Percentiles rank a stretch among this genome's conserved stretches.
Evolutionary conservation across 2,329 filamentous ascomycete species (phyloP).

Genomic region (Fusarium anguioides): DNA sequence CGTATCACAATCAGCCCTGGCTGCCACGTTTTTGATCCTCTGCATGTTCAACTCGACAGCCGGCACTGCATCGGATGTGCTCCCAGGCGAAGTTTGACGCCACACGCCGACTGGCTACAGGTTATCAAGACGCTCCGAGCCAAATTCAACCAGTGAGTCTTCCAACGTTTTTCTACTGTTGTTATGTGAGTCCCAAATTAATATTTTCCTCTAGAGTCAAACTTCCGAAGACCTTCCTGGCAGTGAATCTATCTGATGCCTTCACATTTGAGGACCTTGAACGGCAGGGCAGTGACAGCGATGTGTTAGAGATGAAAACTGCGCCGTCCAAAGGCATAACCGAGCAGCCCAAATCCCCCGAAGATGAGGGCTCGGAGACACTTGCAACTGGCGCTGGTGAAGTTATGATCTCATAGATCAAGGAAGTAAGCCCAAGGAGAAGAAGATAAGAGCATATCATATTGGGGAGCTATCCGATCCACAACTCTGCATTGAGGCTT

Average conservation of each 20-base stretch:
- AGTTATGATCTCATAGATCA: conserved; percentile 39
- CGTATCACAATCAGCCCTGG: conserved; percentile 95
- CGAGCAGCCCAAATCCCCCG: conserved; percentile 20
- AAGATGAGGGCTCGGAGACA: conserved; percentile 11
- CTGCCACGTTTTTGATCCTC: conserved; percentile 94
- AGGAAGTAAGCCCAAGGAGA: conserved; percentile 5
- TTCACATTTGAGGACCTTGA: conserved; percentile 70
- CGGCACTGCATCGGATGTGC: conserved; percentile 96
- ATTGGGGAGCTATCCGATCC: conserved; percentile 8
- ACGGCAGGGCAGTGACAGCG: conserved; percentile 60
- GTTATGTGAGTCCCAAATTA: conserved; percentile 25
- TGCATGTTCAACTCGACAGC: conserved; percentile 95
- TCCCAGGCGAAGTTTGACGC: conserved; percentile 87
- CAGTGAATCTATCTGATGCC: conserved; percentile 72
- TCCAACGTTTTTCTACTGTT: not conserved
- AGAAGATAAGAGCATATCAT: conserved; percentile 15
- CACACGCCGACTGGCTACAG: conserved; percentile 94
- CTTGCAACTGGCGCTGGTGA: conserved; percentile 39
- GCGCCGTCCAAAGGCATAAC: conserved; percentile 47
- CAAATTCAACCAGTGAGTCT: conserved; percentile 88
- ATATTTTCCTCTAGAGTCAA: conserved; percentile 63
- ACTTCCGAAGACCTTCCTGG: conserved; percentile 73
- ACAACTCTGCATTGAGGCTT: not conserved
- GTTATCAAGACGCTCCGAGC: conserved; percentile 95
- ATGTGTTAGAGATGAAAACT: conserved; percentile 61